Evolutionary conservation across 768 basidiomycete species (phyloP), one percentile per base, ranked within the genome.

Genomic region (Lactifluus subvellereus): DNA sequence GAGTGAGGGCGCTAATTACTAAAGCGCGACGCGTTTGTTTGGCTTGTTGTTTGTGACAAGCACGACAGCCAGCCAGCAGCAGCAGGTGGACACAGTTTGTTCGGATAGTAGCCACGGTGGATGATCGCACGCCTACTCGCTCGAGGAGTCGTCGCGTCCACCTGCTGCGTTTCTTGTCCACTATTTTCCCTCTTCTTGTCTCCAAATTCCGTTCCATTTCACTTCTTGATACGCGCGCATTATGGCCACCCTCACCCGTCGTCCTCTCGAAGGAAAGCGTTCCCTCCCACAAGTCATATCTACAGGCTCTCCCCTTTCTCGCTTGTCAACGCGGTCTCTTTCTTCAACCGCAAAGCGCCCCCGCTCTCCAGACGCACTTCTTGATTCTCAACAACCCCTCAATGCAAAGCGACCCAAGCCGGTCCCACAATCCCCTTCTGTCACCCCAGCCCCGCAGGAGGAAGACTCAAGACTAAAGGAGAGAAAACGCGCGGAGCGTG

Each of bases 1-100:
- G 10, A 14, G 40, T 11, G 22, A 22, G 27, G 16, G 40, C 58
- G 51, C 13, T 60, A 53, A 60, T 55, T 54, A n/a, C 37, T 27
- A 14, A 51, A 47, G 49, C 64, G 64, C 64, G 66, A 66, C 67
- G 67, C 67, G 67, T 67, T 68, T 68, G 61, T 68, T 68, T 68
- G 62, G 62, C 20, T 55, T 54, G 53, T 64, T 65, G 57, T 64
- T 65, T 54, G 53, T 51, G 33, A 27, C 10, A 20, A 40, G 38
- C 58, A 20, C 30, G 58, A 11, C 18, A 27, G 30, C 32, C 6
- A 37, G 52, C 33, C 42, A 43, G 10, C 30, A 50, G 27, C 48
- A 32, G 48, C 48, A 9, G 18, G 45, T 14, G 8, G 6, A 9
- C 27, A 27, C 10, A 50, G 27, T 22, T 11, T 20, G 45, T 27